Evolutionary conservation across 305 asterid species (phyloP), one percentile per base, ranked within the genome.

Genomic region (Lippia alba): DNA sequence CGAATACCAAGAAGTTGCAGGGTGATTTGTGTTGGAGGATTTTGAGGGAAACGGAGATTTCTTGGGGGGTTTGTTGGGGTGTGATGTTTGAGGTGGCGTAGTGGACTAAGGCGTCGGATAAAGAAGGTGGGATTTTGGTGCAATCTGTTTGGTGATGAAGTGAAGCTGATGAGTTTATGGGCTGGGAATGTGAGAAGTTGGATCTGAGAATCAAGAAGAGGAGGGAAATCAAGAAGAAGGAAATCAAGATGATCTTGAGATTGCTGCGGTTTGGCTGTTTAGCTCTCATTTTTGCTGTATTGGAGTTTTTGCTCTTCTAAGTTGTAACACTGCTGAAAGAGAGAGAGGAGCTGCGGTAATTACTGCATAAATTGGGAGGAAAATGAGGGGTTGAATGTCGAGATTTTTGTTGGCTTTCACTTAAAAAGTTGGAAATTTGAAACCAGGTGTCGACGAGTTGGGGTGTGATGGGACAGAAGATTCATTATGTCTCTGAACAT

Each of bases 141-240:
- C 68, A 73, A 49, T 79, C 59, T 49, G 58, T 74, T 75, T 62
- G 5, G 32, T 72, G 45, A 1, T 15, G 74, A 41, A 8, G 82
- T 41, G 55, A 57, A 15, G 24, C 24, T 53, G 75, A 6, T 70
- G 61, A 1, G 5, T n/a, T 14, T 4, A n/a, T n/a, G n/a, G 53
- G 77, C 16, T 70, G 74, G 48, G 82, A 67, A 11, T 68, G 10
- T 39, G 87, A 70, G 74, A 72, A 74, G 40, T 65, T 70, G 51
- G 90, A 78, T 78, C 83, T 73, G 40, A 80, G 76, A 9, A 80
- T 65, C 17, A 85, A 56, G 64, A 83, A 83, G 54, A 79, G 73
- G 12, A 83, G 69, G 77, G 79, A 61, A 32, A 87, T 53, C 44
- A 78, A 51, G 71, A 70, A 70, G 45, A 64, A 18, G 24, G 57